Evolutionary conservation across 2,329 filamentous ascomycete species (phyloP).

Genomic region (Leptographium flavum): DNA sequence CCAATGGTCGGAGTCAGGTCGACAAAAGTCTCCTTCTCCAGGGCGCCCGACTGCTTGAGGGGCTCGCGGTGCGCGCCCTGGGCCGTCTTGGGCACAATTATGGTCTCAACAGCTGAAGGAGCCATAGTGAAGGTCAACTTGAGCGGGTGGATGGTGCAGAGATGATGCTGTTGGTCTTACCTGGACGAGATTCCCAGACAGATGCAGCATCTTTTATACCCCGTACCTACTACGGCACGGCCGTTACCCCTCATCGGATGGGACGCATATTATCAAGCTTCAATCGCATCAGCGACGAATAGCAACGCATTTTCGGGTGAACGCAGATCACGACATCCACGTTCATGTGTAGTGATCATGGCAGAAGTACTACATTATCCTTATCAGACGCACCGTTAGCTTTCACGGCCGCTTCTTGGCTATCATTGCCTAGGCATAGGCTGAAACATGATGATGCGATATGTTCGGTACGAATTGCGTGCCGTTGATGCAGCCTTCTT

Average conservation of each 20-base stretch:
- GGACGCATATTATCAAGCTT: not conserved
- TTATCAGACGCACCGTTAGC: not conserved
- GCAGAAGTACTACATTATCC: not conserved
- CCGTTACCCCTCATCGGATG: not conserved
- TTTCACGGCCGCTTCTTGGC: too few species aligned
- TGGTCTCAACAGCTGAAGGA: conserved; percentile 11
- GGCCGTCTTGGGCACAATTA: conserved; percentile 6
- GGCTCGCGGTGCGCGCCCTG: conserved; percentile 17
- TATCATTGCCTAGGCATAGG: too few species aligned
- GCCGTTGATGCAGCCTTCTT: too few species aligned
- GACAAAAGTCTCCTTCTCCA: conserved; percentile 36
- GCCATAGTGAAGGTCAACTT: conserved; percentile 10
- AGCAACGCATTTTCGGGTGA: not conserved
- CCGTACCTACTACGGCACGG: not conserved
- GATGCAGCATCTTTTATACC: too few species aligned
- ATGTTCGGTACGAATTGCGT: too few species aligned
- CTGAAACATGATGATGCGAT: too few species aligned
- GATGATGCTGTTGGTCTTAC: too few species aligned
- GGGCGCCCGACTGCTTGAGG: conserved; percentile 32
- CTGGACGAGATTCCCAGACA: too few species aligned
- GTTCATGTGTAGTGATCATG: not conserved
- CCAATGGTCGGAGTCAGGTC: conserved; percentile 30
- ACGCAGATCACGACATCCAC: not conserved
- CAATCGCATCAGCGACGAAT: not conserved
- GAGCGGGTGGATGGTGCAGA: not conserved